Evolutionary conservation across 164 flowering plant genomes (phyloP).

Genomic region (Buxus sempervirens): DNA sequence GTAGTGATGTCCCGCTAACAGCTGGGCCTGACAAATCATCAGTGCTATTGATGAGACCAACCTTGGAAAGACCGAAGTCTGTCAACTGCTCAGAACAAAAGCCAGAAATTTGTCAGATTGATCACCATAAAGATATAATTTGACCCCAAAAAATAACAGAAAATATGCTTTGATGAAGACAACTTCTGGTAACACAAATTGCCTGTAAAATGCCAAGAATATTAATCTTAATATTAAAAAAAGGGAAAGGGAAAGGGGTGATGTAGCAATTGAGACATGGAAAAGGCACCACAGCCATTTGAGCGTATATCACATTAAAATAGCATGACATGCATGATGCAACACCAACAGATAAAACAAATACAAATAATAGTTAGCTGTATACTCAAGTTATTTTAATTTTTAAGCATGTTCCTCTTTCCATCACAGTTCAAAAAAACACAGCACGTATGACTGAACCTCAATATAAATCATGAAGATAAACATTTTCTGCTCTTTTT

Average conservation of each 20-base stretch:
- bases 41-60: conserved; percentile 98
- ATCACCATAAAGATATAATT: too few relatives aligned
- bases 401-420: too few relatives aligned
- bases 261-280: not conserved
- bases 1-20: conserved; percentile 77
- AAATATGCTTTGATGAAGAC: not conserved
- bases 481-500: too few relatives aligned
- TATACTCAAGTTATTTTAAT: too few relatives aligned
- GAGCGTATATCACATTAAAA: not conserved
- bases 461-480: too few relatives aligned
- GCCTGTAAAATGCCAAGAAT: not conserved
- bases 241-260: not conserved
- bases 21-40: conserved; percentile 99
- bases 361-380: too few relatives aligned
- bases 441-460: too few relatives aligned
- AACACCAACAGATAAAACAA: too few relatives aligned
- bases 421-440: too few relatives aligned
- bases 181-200: not conserved
- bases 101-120: conserved; percentile 6
- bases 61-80: conserved; percentile 98
- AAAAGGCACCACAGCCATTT: not conserved
- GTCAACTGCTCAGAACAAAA: conserved; percentile 63
- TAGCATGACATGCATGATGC: not conserved
- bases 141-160: too few relatives aligned
- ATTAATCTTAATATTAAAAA: not conserved